Evolutionary conservation across 2,329 filamentous ascomycete species (phyloP).

Genomic region (Endothia cerciana): DNA sequence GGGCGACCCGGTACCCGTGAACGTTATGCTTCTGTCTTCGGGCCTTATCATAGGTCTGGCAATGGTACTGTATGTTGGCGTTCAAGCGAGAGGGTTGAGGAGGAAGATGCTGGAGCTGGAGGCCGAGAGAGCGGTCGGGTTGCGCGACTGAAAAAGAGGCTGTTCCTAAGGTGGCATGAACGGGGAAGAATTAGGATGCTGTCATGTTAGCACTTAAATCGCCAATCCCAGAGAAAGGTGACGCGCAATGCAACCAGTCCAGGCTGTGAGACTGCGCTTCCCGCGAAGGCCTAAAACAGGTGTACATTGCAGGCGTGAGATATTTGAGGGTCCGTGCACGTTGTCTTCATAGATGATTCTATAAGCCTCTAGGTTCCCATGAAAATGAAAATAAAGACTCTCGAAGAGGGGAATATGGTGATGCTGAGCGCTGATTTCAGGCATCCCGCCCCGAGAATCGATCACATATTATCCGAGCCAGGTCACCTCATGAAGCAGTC

Average conservation of each 20-base stretch:
- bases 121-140: constrained; percentile 36
- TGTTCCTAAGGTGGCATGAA: background rate
- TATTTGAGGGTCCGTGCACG: background rate
- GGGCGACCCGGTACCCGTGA: constrained; percentile 77
- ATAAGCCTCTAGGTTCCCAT: background rate
- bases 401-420: too few species aligned
- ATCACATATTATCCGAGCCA: too few species aligned
- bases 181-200: background rate
- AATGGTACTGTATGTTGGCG: constrained; percentile 68
- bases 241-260: background rate
- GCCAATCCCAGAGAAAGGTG: too few species aligned
- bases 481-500: too few species aligned
- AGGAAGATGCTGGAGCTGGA: constrained; percentile 39
- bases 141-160: background rate
- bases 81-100: constrained; percentile 43
- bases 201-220: too few species aligned
- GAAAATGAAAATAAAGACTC: background rate
- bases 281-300: too few species aligned
- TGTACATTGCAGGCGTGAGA: background rate
- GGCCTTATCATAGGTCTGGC: constrained; percentile 67
- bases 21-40: constrained; percentile 65
- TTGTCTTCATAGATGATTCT: background rate
- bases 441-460: too few species aligned
- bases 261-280: background rate
- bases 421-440: background rate